Percentiles rank a stretch among this genome's conserved stretches.
These are phyloP conservation scores for Boletales sp. DNA, from an alignment of 768 basidiomycete species.

Conservation along the genomic window DNA sequence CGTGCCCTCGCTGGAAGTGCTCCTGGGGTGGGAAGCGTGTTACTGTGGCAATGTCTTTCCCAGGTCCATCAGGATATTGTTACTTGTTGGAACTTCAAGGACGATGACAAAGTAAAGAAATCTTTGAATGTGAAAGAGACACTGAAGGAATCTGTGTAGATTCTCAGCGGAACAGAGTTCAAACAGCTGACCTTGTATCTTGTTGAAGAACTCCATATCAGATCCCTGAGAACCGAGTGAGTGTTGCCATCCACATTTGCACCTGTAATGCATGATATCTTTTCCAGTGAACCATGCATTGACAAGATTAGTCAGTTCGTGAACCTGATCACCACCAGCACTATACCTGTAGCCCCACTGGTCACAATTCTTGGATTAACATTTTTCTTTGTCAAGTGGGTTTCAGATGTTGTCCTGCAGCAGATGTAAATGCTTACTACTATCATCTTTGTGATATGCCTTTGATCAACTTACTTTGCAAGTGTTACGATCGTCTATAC, in stretches of 20 bases:
- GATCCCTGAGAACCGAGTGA: not conserved
- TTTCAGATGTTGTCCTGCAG: not conserved
- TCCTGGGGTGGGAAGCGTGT: not conserved
- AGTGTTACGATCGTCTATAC: slow-evolving; percentile 2
- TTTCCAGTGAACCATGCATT: not conserved
- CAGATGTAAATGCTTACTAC: not conserved
- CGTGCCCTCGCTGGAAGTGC: not conserved
- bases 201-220: not conserved
- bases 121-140: not conserved
- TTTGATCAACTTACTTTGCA: not conserved
- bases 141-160: not conserved
- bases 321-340: not conserved
- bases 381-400: slow-evolving; percentile 5
- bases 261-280: not conserved
- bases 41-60: slow-evolving; percentile 2
- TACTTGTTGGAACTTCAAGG: slow-evolving; percentile 8
- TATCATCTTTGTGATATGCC: not conserved
- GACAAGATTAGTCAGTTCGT: slow-evolving; percentile 2
- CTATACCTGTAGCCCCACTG: not conserved
- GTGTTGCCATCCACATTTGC: not conserved
- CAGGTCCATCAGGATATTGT: slow-evolving; percentile 6
- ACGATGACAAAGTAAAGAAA: not conserved
- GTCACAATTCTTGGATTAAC: slow-evolving; percentile 5
- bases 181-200: slow-evolving; percentile 4
- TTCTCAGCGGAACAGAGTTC: slow-evolving; percentile 1